Evolutionary conservation across 1,284 basidiomycete species (phyloP), one percentile per base, ranked within the genome.

Genomic region (Pterulicium gracile): DNA sequence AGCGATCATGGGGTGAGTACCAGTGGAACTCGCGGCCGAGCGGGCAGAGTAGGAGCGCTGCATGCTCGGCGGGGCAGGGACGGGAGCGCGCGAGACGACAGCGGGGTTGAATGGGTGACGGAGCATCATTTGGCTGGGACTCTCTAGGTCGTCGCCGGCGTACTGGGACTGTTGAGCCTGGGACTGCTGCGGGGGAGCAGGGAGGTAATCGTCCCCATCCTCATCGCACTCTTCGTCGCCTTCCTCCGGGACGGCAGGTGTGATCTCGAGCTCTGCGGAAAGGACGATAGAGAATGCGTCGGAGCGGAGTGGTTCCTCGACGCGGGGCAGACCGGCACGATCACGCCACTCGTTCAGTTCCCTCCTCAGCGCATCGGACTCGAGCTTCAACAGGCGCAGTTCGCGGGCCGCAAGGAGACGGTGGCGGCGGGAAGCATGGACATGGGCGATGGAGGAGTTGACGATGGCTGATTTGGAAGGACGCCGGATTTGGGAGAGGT

Each of bases 391-490:
- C 44, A 78, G 61, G 47, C 88, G 82, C 44, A 92, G 71, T 60
- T 91, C 81, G 53, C 80, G 76, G 10, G 85, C 75, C 18, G 88
- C 88, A 47, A 88, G 68, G 39, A 84, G 66, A 48, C 89, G 80
- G 58, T 89, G 85, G 44, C 87, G 74, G 50, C 90, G 80, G 46
- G 85, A 82, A 43, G 83, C 78, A 57, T 86, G 82, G 54, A 93
- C 77, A 61, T 92, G 81, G 0, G 86, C 79, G 59, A 93, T 92
- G 51, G 79, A 84, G 42, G 86, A 90, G 68, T 94, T 95, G 63
- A 97, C 92, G 61, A 96, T 95, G 49, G 88, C 85, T 14, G 86
- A 88, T 68, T 97, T 97, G 62, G 87, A 91, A 1, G 92, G 93
- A 41, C 93, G 81, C 52, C 91, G 84, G 65, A 91, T 87, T 56